Base-by-base conservation (phyloP, 768 basidiomycete genomes). In the Lactarius sanguifluus region DNA sequence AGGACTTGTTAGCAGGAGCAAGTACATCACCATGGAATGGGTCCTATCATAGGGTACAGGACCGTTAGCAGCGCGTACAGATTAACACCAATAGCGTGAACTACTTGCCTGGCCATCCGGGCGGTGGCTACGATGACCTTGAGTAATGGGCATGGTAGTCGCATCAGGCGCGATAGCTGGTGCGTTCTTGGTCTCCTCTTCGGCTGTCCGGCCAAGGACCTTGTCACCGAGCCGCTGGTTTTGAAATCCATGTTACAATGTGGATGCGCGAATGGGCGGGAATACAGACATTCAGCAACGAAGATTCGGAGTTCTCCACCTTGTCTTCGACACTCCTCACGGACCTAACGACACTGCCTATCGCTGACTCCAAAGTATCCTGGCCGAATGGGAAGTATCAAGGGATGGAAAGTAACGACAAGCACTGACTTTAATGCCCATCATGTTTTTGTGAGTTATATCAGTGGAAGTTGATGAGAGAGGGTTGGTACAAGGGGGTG, bases 121-220 rank as follows among this genome's bases (percentile, higher is more conserved):
- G 23, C 16, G 15, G 20, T 16, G 55, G 57, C 65, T 66, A 41
- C 50, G 66, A 38, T 57, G 61, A 38, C 66, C 66, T 16, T 36
- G 16, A 5, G 50, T 41, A 13, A 28, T 10, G 6, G 61, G 61
- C 25, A 30, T 5, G 23, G 18, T 43, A 50, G 32, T 63, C 18
- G 66, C 61, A 7, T 43, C 32, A 38, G 61, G 50, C 9, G n/a
- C n/a, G 50, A 67, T 45, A 3, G 13, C 13, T n/a, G 41, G 16
- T 18, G 66, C 47, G 1, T 59, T 13, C 28, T 0, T 23, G 32
- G 8, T 5, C 34, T 59, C 32, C 13, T 40, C 59, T 28, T 63
- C 66, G 41, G 66, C 61, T 1, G 61, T 55, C 2, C 23, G 3
- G 6, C 66, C 66, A 45, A 63, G 43, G 4, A 67, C n/a, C 50